Percentiles rank a stretch among this genome's conserved stretches.
phyloP scores from a whole-genome alignment of 306 rosid genomes.

The Vigna unguiculata region DNA sequence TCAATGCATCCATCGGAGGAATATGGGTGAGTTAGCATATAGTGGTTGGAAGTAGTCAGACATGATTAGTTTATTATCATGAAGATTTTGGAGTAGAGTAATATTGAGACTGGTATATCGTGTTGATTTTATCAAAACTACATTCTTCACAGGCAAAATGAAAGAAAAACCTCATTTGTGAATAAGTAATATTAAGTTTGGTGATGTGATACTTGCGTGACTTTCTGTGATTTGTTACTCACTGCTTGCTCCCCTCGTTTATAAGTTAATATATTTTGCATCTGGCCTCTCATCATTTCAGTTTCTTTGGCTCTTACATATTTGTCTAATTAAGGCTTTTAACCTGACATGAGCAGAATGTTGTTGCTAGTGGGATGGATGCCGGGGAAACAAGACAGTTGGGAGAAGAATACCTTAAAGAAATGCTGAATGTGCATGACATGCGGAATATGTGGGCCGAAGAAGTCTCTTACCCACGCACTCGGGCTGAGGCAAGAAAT shows the following conservation, averaged over 20 bases:
- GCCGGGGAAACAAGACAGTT: slow-evolving; percentile 55
- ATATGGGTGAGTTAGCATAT: slow-evolving; percentile 69
- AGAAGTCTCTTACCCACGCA: slow-evolving; percentile 55
- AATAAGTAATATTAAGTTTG: slow-evolving; percentile 21
- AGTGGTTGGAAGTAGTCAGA: slow-evolving; percentile 2
- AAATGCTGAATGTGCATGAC: slow-evolving; percentile 48
- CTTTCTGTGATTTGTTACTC: neutral
- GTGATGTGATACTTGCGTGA: neutral
- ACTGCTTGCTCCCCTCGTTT: slow-evolving; percentile 4
- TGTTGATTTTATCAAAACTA: slow-evolving; percentile 22
- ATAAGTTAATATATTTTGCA: neutral
- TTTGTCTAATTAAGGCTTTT: slow-evolving; percentile 37
- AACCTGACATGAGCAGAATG: slow-evolving; percentile 60
- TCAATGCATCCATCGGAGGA: slow-evolving; percentile 69
- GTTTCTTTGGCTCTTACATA: slow-evolving; percentile 13
- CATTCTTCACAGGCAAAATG: slow-evolving; percentile 33
- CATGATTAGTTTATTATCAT: slow-evolving; percentile 25
- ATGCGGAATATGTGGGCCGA: slow-evolving; percentile 67
- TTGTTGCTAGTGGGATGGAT: slow-evolving; percentile 65
- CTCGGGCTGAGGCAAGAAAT: slow-evolving; percentile 65
- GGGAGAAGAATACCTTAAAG: slow-evolving; percentile 54
- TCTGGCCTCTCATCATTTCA: slow-evolving; percentile 23
- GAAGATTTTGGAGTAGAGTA: slow-evolving; percentile 17
- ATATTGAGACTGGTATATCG: slow-evolving; percentile 12
- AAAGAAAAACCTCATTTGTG: neutral